Base-by-base conservation (phyloP, 352 stramenopile genomes). In the Phytophthora constricta region DNA sequence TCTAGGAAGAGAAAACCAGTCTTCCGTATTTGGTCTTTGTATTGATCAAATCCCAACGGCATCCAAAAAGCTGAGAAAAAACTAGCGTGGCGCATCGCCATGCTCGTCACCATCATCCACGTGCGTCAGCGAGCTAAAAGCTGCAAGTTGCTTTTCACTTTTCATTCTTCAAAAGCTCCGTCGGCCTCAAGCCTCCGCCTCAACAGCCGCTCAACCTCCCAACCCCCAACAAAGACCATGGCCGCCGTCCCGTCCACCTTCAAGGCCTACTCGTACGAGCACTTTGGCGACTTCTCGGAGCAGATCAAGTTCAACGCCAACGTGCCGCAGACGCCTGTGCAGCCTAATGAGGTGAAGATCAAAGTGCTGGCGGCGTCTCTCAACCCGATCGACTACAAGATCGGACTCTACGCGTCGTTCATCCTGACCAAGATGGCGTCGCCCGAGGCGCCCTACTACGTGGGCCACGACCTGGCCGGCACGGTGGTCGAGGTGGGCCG, bases 401-500 rank as follows among this genome's bases (percentile, higher is more conserved):
- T 60, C 37, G 53, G 39, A 17, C 51, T 48, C 19, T 58, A 58
- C 33, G 51, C 33, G 33, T 47, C 51, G 33, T 48, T 58, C 33
- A 58, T 74, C 27, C 68, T 77, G 28, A 33, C 39, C 37, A 61
- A 31, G 2, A 31, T 47, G 9, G 65, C 73, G 13, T 67, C 61
- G 19, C 22, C 53, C 11, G 64, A 76, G 22, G 39, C 61, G 13
- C 74, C 67, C 37, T 70, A 68, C 56, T 39, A 50, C 13, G 37
- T 73, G 19, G 77, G 77, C 43, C 67, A 61, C n/a, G 75, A 83
- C 37, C 39, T 76, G 13, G 68, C 71, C 1, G 75, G 70, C 9
- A 59, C 50, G 13, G 61, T 79, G 3, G 56, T 69, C 22, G 66
- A 74, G 23, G 60, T 79, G n/a, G 70, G 67, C 1, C 16, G 10